These are phyloP conservation scores for Fusarium chuoi DNA, from an alignment of 2,329 filamentous ascomycete species.

Conservation along the genomic window DNA sequence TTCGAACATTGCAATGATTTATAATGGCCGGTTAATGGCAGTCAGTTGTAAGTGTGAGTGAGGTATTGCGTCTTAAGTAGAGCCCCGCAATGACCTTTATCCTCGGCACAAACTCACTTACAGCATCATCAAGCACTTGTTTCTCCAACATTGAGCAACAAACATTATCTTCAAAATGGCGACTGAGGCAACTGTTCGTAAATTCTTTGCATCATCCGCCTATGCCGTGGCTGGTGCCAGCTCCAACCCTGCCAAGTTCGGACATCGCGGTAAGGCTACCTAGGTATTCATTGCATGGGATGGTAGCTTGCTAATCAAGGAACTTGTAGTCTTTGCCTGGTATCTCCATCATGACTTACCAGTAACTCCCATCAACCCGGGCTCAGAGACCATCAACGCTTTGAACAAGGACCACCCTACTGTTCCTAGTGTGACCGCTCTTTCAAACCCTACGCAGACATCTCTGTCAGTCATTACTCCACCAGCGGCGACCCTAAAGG, in stretches of 20 bases:
- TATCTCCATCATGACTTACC: slow-evolving; percentile 81
- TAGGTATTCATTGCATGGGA: neutral
- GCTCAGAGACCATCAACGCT: slow-evolving; percentile 71
- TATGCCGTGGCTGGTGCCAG: slow-evolving; percentile 94
- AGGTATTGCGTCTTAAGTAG: slow-evolving; percentile 12
- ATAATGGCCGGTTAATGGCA: neutral
- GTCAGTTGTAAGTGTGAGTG: slow-evolving; percentile 23
- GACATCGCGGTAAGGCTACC: slow-evolving; percentile 76
- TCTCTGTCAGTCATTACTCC: slow-evolving; percentile 89
- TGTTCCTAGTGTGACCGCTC: slow-evolving; percentile 70
- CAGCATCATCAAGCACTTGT: neutral
- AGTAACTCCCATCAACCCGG: slow-evolving; percentile 86
- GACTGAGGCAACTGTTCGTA: slow-evolving; percentile 76
- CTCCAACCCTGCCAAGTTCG: slow-evolving; percentile 85
- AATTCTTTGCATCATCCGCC: slow-evolving; percentile 81
- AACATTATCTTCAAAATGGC: slow-evolving; percentile 54
- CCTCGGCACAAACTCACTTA: slow-evolving; percentile 20
- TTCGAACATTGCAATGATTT: neutral
- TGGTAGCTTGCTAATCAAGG: neutral
- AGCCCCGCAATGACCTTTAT: slow-evolving; percentile 37
- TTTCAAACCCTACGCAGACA: slow-evolving; percentile 75
- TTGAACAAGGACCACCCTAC: slow-evolving; percentile 68
- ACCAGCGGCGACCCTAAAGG: slow-evolving; percentile 76
- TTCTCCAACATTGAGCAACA: neutral
- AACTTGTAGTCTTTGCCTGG: slow-evolving; percentile 81